Base-by-base conservation (phyloP, 2,329 filamentous ascomycete genomes). In the Neobulgaria alba region DNA sequence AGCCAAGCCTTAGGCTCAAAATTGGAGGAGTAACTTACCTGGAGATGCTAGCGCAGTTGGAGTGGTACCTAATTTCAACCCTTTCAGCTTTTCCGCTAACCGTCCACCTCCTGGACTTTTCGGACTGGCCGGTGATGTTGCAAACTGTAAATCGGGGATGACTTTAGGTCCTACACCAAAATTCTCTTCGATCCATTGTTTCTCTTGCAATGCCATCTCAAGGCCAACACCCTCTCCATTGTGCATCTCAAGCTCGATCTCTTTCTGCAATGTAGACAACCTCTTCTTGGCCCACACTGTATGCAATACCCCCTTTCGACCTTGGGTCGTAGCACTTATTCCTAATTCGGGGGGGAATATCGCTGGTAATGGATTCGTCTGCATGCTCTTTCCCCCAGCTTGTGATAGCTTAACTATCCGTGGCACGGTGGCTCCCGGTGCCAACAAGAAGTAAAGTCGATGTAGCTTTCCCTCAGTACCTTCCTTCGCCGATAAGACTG, bases 251-350 rank as follows among this genome's bases (percentile, higher is more conserved):
- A 68, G 67, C 8, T 74, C 76, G 52, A 94, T 90, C 66, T 95
- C 88, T 43, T 71, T 71, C 38, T 87, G 77, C 35, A 95, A 67
- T 47, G 84, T 79, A 21, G 78, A 76, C 16, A 95, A 66, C 31
- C 88, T 72, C 61, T 85, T 82, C 67, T 88, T 88, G 14, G 85
- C 89, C 87, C 89, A 95, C 43, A 90, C 78, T 2, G 86, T 94
- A 58, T 59, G 89, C 45, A 95, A 64, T 2, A 94, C 85, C 2
- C 88, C 88, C 48, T 85, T 83, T 54, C 80, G 79, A 5, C 85
- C 85, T 0, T 79, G 75, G 14, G 78, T 68, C 17, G 75, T 70
- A 10, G 76, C 75, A 16, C 76, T 81, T 3, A 74, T 72, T 1
- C 83, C 82, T 17, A 94, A 67, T 45, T 82, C 81, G 0, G 82